phyloP scores from a whole-genome alignment of 805 yeast species.

The Ogataea paraovalis region DNA sequence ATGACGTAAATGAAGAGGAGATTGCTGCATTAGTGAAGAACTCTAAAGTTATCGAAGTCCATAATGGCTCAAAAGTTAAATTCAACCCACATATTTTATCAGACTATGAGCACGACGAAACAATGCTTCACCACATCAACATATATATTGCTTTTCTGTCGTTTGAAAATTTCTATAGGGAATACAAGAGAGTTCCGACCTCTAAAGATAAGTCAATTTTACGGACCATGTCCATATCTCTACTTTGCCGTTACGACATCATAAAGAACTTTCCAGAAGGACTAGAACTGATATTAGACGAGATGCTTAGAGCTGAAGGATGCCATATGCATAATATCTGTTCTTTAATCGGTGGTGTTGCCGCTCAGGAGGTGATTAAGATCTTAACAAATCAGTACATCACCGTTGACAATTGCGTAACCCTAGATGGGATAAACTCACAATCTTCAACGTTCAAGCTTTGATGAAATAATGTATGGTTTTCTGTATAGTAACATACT shows the following conservation, averaged over 20 bases:
- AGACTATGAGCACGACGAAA: constrained; percentile 8
- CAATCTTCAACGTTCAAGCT: constrained; percentile 34
- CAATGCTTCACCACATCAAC: constrained; percentile 14
- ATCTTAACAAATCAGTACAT: constrained; percentile 72
- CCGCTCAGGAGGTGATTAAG: constrained; percentile 80
- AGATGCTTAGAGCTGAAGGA: constrained; percentile 39
- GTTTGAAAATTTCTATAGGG: constrained; percentile 20
- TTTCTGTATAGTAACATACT: no score
- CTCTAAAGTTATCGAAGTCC: constrained; percentile 46
- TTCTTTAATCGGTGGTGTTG: constrained; percentile 79
- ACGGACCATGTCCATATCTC: constrained; percentile 23
- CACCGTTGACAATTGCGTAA: constrained; percentile 66
- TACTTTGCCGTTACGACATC: constrained; percentile 19
- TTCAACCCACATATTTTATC: constrained; percentile 18
- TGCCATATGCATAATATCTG: constrained; percentile 53
- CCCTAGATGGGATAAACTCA: constrained; percentile 69
- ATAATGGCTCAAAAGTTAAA: constrained; percentile 38
- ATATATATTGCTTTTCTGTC: constrained; percentile 44
- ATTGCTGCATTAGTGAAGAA: constrained; percentile 58
- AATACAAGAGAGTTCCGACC: constrained; percentile 20
- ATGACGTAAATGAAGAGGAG: constrained; percentile 33
- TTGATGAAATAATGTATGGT: not conserved
- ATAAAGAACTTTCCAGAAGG: constrained; percentile 32
- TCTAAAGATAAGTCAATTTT: constrained; percentile 19
- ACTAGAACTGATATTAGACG: constrained; percentile 36